These are phyloP conservation scores for Funneliformis mosseae DNA, from an alignment of 192 early-diverging fungal genomes.

Conservation along the genomic window DNA sequence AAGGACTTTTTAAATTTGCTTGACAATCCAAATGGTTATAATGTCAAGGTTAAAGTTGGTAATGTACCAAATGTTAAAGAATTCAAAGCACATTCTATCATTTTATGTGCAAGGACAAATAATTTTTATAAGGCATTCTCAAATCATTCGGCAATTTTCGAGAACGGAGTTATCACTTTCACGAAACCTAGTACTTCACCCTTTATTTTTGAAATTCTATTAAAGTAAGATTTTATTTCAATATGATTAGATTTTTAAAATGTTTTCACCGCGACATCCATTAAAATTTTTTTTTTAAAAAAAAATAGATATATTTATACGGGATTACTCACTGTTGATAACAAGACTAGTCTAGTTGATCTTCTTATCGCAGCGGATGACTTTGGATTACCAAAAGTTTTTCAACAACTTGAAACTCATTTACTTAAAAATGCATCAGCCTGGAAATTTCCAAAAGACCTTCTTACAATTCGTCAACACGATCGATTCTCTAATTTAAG, in stretches of 20 bases:
- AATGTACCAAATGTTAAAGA: background rate
- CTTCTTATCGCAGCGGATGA: background rate
- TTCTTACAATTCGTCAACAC: background rate
- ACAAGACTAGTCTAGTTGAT: background rate
- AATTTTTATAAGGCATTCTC: slow-evolving; percentile 6
- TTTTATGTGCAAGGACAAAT: background rate
- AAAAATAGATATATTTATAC: slow-evolving; percentile 14
- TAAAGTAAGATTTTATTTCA: background rate
- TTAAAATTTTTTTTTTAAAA: background rate
- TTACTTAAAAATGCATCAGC: background rate
- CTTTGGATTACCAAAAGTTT: background rate
- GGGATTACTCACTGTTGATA: background rate
- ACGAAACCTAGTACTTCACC: slow-evolving; percentile 3
- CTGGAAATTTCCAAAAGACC: background rate
- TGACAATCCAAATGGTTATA: too few relatives aligned
- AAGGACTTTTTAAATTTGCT: too few relatives aligned
- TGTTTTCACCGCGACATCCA: too few relatives aligned
- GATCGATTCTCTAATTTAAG: background rate
- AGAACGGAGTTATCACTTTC: background rate
- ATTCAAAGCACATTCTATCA: background rate
- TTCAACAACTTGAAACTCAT: background rate
- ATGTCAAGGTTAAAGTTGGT: too few relatives aligned
- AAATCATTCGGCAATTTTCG: background rate
- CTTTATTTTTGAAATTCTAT: background rate
- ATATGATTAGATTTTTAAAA: too few relatives aligned